A percentile compares a stretch with the other conserved stretches of the same genome.
These are phyloP conservation scores for Rutidosis leptorrhynchoides DNA, from an alignment of 129 eudicot species.

Conservation along the genomic window DNA sequence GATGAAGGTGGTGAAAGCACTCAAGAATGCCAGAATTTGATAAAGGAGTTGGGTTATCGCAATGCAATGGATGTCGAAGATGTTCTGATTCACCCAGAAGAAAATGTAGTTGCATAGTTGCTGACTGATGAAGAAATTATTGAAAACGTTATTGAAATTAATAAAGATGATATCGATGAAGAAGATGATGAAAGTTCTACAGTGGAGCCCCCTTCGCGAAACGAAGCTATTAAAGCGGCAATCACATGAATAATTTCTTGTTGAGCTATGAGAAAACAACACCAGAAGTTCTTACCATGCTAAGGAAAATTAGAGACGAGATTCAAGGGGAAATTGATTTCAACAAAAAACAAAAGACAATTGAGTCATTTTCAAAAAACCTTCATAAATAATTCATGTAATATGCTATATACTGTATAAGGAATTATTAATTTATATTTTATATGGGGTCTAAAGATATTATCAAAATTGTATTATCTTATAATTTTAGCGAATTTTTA, in stretches of 20 bases:
- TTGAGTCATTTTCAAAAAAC: conserved; percentile 34
- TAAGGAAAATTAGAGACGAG: conserved; percentile 39
- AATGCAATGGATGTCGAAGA: too few species aligned
- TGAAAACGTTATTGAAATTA: conserved; percentile 29
- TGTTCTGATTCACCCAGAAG: too few species aligned
- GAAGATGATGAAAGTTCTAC: conserved; percentile 31
- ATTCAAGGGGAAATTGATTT: conserved; percentile 38
- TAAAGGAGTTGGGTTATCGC: too few species aligned
- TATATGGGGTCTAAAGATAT: conserved; percentile 31
- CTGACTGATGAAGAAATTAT: conserved; percentile 18
- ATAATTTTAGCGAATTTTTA: conserved; percentile 40
- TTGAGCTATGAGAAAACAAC: conserved; percentile 35
- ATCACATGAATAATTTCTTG: conserved; percentile 29
- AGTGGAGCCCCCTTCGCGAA: conserved; percentile 19
- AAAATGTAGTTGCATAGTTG: too few species aligned
- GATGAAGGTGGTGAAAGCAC: too few species aligned
- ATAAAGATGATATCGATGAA: conserved; percentile 37
- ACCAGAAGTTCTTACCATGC: conserved; percentile 35
- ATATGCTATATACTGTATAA: too few species aligned
- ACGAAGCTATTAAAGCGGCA: conserved; percentile 25
- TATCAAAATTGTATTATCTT: conserved; percentile 37
- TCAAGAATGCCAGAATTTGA: too few species aligned
- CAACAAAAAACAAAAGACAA: conserved; percentile 33
- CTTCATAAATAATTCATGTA: too few species aligned
- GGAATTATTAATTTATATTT: conserved; percentile 19